phyloP scores from a whole-genome alignment of 2,329 filamentous ascomycete genomes.

The Penicillium sclerotigenum region DNA sequence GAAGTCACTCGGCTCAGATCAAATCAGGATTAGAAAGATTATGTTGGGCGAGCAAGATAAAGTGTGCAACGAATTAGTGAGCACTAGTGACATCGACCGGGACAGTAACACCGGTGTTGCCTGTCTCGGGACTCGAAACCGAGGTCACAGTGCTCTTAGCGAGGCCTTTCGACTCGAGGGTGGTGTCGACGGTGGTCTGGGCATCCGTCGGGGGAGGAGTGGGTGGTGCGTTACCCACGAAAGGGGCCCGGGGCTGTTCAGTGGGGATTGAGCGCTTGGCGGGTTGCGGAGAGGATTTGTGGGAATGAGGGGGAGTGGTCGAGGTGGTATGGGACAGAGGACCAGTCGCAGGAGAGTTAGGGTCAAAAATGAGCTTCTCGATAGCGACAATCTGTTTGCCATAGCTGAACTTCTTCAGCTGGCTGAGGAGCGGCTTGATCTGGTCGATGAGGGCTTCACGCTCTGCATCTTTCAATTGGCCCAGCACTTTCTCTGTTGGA shows the following conservation, averaged over 20 bases:
- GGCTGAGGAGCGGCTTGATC: constrained; percentile 60
- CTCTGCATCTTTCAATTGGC: constrained; percentile 59
- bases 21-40: constrained; percentile 24
- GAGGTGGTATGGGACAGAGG: constrained; percentile 33
- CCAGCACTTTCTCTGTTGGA: constrained; percentile 71
- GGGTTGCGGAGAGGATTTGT: constrained; percentile 40
- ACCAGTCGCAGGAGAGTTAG: constrained; percentile 23
- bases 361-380: constrained; percentile 53
- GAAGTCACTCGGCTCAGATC: constrained; percentile 15
- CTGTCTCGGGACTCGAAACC: constrained; percentile 32
- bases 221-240: constrained; percentile 57
- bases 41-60: constrained; percentile 24
- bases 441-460: constrained; percentile 59
- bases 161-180: constrained; percentile 38
- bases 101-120: constrained; percentile 24
- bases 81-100: constrained; percentile 28
- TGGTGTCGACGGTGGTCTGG: constrained; percentile 57
- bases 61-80: constrained; percentile 29
- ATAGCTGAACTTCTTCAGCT: constrained; percentile 62
- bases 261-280: constrained; percentile 32
- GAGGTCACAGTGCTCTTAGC: constrained; percentile 35
- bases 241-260: constrained; percentile 43
- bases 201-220: constrained; percentile 66
- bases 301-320: constrained; percentile 39
- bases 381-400: constrained; percentile 66